phyloP scores from a whole-genome alignment of 2,329 filamentous ascomycete species.

The Daldinia sp. region DNA sequence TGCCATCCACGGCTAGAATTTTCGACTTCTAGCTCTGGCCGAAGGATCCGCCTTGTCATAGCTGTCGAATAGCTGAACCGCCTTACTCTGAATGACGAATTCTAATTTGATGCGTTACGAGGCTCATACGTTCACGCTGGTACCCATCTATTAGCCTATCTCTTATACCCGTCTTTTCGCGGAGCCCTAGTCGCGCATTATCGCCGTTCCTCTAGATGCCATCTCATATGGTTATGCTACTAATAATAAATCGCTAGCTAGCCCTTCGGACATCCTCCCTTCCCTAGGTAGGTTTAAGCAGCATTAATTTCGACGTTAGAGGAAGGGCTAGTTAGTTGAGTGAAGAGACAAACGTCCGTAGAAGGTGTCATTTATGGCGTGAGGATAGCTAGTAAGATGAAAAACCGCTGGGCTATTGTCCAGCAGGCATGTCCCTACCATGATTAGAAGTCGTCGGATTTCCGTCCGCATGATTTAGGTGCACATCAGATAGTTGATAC shows the following conservation, averaged over 20 bases:
- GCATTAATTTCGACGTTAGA: not conserved
- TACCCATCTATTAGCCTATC: conserved; percentile 2
- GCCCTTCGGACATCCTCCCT: not conserved
- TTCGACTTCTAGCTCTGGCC: conserved; percentile 6
- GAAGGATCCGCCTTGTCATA: conserved; percentile 14
- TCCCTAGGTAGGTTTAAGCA: not conserved
- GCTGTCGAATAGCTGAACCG: not conserved
- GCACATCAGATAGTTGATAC: not conserved
- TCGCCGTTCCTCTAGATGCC: not conserved
- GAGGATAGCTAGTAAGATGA: not conserved
- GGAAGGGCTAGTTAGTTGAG: not conserved
- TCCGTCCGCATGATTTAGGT: not conserved
- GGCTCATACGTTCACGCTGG: conserved; percentile 15
- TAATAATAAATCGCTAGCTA: not conserved
- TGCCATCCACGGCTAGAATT: not conserved
- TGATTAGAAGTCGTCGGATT: not conserved
- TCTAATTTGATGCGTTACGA: conserved; percentile 5
- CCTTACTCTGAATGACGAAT: conserved; percentile 4
- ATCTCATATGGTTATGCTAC: not conserved
- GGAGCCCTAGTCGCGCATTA: not conserved
- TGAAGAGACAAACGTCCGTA: not conserved
- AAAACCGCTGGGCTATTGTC: not conserved
- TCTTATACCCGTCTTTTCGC: conserved; percentile 5
- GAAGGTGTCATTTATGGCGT: not conserved
- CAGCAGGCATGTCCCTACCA: not conserved